Evolutionary conservation across 805 yeast species (phyloP), one percentile per base, ranked within the genome.

Genomic region (Yamadazyma laniorum): DNA sequence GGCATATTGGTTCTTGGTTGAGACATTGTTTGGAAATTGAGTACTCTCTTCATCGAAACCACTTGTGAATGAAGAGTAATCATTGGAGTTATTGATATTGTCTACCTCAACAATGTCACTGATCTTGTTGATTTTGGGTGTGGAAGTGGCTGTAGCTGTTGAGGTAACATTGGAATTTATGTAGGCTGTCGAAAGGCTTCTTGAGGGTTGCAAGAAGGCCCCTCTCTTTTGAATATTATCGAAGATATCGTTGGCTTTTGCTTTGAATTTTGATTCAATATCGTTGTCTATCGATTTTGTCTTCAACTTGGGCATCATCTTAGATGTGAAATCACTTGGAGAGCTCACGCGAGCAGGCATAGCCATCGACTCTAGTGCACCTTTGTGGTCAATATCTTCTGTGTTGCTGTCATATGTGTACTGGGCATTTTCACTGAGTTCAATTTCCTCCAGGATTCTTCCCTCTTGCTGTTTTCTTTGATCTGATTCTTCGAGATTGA

Each of bases 71-170:
- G 67, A 55, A 2, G 67, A 59, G 32, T 60, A 63, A 12, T 54
- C 62, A 17, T 50, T 51, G 4, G 35, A 31, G 6, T 39, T 37
- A 1, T 40, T 27, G 12, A 30, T 25, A 21, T 39, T 40, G 28
- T 33, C 41, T 7, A 44, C 34, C 27, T 48, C 37, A 21, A 26
- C 37, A 2, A 51, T 40, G 34, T 51, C 61, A 27, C 49, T 47
- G 8, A 53, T 48, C 29, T 65, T 65, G 1, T 72, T 72, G 1
- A 72, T 66, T 11, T 70, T 65, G 1, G 73, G 67, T 1, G 68
- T 64, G 2, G 68, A 65, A 13, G 39, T 32, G 11, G 29, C 32
- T 6, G 27, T 29, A n/a, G 37, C 37, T 21, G 9, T 21, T 7
- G 23, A 21, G 18, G 40, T 29, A 13, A 12, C 19, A 19, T 39